phyloP scores from a whole-genome alignment of 768 basidiomycete genomes.

The Mycena belliarum region DNA sequence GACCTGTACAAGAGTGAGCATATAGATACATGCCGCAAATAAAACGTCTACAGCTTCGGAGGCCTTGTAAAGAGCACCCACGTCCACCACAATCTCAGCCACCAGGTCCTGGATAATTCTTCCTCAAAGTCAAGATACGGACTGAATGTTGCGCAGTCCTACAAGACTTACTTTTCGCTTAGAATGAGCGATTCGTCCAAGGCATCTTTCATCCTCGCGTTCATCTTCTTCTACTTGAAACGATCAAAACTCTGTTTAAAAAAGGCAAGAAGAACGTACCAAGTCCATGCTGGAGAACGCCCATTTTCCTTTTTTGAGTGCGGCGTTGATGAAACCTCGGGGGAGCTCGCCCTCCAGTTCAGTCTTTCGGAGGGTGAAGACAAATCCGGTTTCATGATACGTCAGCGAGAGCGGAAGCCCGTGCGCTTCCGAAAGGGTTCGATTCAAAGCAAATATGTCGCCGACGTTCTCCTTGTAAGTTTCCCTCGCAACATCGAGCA shows the following conservation, averaged over 20 bases:
- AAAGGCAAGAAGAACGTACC: slow-evolving; percentile 42
- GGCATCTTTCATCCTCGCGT: slow-evolving; percentile 86
- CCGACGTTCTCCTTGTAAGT: slow-evolving; percentile 92
- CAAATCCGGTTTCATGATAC: slow-evolving; percentile 75
- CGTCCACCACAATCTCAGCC: slow-evolving; percentile 62
- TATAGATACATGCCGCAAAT: not conserved
- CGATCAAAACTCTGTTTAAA: not conserved
- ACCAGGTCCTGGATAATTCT: slow-evolving; percentile 84
- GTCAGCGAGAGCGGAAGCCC: slow-evolving; percentile 63
- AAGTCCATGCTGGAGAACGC: slow-evolving; percentile 80
- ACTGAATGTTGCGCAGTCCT: not conserved
- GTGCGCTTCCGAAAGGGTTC: slow-evolving; percentile 59
- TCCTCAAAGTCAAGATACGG: not conserved
- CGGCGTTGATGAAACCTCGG: slow-evolving; percentile 68
- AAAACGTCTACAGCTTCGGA: slow-evolving; percentile 73
- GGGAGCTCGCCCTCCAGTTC: slow-evolving; percentile 71
- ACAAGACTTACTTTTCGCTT: slow-evolving; percentile 65
- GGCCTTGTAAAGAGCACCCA: slow-evolving; percentile 85
- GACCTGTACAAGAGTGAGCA: slow-evolving; percentile 48
- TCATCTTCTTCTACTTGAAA: slow-evolving; percentile 72
- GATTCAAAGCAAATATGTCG: slow-evolving; percentile 77
- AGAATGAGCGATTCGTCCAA: slow-evolving; percentile 87
- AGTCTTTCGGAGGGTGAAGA: slow-evolving; percentile 68
- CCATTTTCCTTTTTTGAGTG: slow-evolving; percentile 68
- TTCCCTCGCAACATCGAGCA: slow-evolving; percentile 93